These are phyloP conservation scores for Teratosphaeria gauchensis DNA, from an alignment of 2,329 filamentous ascomycete genomes.

Conservation along the genomic window DNA sequence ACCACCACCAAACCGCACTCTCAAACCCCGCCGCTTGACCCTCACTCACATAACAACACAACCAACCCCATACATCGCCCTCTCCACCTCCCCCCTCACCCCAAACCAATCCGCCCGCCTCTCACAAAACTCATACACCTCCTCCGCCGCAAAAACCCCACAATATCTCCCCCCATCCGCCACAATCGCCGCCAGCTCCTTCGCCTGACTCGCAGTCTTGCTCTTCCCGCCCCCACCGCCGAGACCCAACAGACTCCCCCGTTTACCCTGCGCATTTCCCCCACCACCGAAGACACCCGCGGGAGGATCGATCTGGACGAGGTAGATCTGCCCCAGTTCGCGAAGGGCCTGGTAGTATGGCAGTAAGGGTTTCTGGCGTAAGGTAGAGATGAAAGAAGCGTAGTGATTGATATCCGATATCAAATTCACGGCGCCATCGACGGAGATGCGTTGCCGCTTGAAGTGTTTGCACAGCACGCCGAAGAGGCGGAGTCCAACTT, in stretches of 20 bases:
- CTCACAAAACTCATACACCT: constrained; percentile 96
- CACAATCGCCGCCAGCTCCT: constrained; percentile 91
- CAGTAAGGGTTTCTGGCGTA: constrained; percentile 73
- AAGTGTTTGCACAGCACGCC: constrained; percentile 91
- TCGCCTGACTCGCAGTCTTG: constrained; percentile 50
- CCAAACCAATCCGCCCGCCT: constrained; percentile 90
- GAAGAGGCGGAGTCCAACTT: constrained; percentile 89
- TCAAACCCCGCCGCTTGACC: too few species aligned
- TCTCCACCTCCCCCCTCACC: constrained; percentile 79
- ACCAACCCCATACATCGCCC: constrained; percentile 93
- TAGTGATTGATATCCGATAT: constrained; percentile 97
- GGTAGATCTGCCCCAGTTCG: constrained; percentile 88
- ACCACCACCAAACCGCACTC: too few species aligned
- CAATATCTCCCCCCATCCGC: constrained; percentile 83
- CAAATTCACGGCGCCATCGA: constrained; percentile 79
- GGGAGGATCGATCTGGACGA: constrained; percentile 53
- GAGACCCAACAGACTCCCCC: constrained; percentile 30
- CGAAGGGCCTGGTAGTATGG: constrained; percentile 86
- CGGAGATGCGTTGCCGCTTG: constrained; percentile 87
- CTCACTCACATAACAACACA: constrained; percentile 73
- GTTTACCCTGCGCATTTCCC: constrained; percentile 11
- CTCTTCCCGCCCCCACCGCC: constrained; percentile 32
- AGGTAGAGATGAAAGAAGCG: constrained; percentile 69
- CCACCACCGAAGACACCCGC: constrained; percentile 13
- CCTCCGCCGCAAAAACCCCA: constrained; percentile 87